Evolutionary conservation across 164 flowering plant genomes (phyloP).

Genomic region (Houttuynia cordata): DNA sequence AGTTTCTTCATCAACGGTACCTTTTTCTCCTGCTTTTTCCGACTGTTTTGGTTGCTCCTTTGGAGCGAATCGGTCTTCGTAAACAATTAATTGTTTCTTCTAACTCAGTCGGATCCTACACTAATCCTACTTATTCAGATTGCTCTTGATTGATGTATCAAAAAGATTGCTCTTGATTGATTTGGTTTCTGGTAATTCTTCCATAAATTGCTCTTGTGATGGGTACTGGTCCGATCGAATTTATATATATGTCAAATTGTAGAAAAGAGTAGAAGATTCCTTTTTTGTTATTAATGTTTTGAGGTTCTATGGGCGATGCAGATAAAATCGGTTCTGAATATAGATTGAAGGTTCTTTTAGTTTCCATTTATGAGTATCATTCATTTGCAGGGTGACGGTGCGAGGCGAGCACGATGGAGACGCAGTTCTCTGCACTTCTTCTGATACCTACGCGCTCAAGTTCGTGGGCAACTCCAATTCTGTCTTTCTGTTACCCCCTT

Average conservation of each 20-base stretch:
- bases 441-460: conserved; percentile 72
- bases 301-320: no score
- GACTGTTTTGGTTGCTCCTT: background rate
- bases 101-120: no score
- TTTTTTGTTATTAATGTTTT: no score
- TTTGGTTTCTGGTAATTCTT: background rate
- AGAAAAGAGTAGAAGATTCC: no score
- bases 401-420: conserved; percentile 79
- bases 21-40: background rate
- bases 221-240: background rate
- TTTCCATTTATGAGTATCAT: background rate
- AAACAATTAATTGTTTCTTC: no score
- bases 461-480: conserved; percentile 86
- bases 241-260: no score
- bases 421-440: conserved; percentile 76
- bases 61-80: background rate
- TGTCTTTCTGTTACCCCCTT: conserved; percentile 63
- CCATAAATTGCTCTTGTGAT: background rate
- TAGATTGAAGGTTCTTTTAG: no score
- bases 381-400: conserved; percentile 35
- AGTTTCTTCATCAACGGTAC: conserved; percentile 54
- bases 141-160: no score
- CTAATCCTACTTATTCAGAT: no score
- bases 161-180: background rate
- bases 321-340: no score